Conservation (phyloP, 2,329 filamentous ascomycete species). For the Chaetomium sp. region DNA sequence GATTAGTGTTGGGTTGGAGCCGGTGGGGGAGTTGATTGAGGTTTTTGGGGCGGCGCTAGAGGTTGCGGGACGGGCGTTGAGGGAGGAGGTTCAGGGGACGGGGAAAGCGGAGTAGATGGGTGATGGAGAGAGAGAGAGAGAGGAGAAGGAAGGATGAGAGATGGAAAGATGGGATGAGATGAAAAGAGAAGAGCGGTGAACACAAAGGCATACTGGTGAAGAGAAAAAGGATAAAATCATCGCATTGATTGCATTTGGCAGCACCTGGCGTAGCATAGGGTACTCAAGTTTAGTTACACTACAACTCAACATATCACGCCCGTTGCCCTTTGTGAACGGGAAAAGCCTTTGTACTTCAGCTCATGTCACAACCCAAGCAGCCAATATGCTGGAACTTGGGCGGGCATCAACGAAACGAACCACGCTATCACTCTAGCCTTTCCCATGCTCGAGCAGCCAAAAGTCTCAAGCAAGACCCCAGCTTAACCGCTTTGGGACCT, state of each 20-base stretch:
- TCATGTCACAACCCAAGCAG: no score
- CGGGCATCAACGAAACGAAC: no score
- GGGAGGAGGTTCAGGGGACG: constrained; percentile 1
- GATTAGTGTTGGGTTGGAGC: constrained; percentile 43
- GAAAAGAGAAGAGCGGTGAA: neutral
- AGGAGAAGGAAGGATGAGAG: neutral
- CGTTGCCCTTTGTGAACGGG: no score
- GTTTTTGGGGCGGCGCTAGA: constrained; percentile 31
- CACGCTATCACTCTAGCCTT: no score
- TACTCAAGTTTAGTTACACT: neutral
- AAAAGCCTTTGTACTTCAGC: no score
- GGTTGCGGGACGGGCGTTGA: constrained; percentile 18
- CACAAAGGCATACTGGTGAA: no score
- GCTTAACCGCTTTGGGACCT: no score
- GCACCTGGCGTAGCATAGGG: neutral
- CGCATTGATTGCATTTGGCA: neutral
- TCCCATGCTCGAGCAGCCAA: no score
- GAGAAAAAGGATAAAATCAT: no score
- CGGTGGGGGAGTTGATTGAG: constrained; percentile 35
- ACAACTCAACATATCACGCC: neutral
- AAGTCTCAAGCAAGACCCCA: no score
- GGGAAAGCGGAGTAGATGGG: neutral
- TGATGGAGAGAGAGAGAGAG: neutral
- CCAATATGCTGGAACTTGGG: no score
- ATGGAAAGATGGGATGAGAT: neutral